Conservation (phyloP, 352 stramenopile genomes). For the Pythium dissimile region DNA sequence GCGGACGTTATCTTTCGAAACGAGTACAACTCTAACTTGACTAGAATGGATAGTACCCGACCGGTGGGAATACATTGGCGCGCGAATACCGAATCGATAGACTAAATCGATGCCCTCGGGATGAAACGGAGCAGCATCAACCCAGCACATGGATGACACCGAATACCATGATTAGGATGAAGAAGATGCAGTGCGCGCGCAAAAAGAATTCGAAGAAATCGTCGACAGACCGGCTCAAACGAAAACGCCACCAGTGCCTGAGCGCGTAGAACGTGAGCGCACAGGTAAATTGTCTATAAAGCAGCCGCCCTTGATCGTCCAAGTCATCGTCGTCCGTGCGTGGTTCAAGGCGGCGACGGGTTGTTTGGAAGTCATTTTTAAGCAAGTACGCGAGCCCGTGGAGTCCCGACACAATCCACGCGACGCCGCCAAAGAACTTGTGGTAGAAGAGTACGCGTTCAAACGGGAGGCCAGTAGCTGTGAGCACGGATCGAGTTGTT, state of each 20-base stretch:
- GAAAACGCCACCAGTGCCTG: constrained; percentile 34
- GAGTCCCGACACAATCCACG: constrained; percentile 31
- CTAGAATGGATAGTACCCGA: constrained; percentile 17
- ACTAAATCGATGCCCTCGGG: constrained; percentile 38
- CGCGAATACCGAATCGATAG: constrained; percentile 32
- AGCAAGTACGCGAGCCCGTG: constrained; percentile 45
- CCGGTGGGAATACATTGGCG: constrained; percentile 19
- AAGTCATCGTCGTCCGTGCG: neutral
- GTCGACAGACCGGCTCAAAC: constrained; percentile 34
- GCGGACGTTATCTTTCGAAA: constrained; percentile 31
- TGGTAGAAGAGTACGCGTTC: constrained; percentile 53
- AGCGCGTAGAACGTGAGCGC: constrained; percentile 29
- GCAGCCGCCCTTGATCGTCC: neutral
- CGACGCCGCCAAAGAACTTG: constrained; percentile 33
- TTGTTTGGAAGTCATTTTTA: neutral
- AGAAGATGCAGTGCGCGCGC: constrained; percentile 44
- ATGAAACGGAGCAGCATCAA: constrained; percentile 31
- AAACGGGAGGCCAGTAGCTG: constrained; percentile 41
- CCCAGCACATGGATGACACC: constrained; percentile 36
- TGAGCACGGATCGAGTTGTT: constrained; percentile 51
- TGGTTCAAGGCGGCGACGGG: neutral
- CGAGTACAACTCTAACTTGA: constrained; percentile 1
- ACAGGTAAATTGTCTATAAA: constrained; percentile 6
- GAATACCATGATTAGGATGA: constrained; percentile 36
- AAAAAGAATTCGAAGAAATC: constrained; percentile 57